Conservation (phyloP, 148 eudicot genomes). For the Camellia japonica region DNA sequence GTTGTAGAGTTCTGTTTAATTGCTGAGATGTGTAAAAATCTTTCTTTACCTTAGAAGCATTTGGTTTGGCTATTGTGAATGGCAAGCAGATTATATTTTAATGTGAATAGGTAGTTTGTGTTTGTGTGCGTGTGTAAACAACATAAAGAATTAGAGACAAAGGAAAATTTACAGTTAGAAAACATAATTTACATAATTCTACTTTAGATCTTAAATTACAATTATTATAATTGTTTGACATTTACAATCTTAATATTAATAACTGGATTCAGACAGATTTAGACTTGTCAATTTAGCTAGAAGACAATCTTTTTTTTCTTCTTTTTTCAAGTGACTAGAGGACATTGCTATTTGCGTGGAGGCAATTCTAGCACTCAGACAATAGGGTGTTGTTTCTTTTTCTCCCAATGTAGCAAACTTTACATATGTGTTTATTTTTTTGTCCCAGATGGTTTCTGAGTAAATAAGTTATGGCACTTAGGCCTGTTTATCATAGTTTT, state of each 20-base stretch:
- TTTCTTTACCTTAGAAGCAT: not conserved
- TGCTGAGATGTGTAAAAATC: not conserved
- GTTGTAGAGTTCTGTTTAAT: not conserved
- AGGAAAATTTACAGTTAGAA: not conserved
- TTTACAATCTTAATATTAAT: not conserved
- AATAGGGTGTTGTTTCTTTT: not conserved
- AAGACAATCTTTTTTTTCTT: no score
- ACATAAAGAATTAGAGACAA: not conserved
- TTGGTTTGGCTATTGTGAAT: not conserved
- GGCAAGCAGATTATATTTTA: not conserved
- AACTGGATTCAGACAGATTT: not conserved
- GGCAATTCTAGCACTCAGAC: conserved; percentile 4
- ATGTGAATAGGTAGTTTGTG: not conserved
- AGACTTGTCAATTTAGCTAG: not conserved
- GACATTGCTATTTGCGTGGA: not conserved
- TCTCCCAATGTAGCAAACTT: no score
- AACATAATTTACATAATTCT: not conserved
- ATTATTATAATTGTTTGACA: not conserved
- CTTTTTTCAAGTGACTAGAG: no score
- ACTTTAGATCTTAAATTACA: not conserved
- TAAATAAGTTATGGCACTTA: not conserved
- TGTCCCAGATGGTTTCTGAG: not conserved
- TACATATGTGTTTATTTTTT: not conserved
- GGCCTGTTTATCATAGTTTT: not conserved
- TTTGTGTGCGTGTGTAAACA: not conserved